phyloP scores from a whole-genome alignment of 371 early-diverging fungal genomes.

The Apophysomyces ossiformis region DNA sequence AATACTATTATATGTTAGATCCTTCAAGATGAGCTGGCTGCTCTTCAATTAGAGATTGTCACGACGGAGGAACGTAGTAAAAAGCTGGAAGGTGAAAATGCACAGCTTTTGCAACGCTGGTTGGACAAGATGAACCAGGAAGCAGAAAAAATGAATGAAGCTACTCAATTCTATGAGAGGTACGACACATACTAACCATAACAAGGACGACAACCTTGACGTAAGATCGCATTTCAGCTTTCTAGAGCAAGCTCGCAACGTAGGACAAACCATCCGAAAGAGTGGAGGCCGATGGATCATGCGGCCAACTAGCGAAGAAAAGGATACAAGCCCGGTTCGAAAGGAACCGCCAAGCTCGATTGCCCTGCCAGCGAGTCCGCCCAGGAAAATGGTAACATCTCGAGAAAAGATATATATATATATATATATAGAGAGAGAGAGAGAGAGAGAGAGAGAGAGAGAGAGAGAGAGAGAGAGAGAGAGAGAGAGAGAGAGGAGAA shows the following conservation, averaged over 20 bases:
- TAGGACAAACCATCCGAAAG: constrained; percentile 25
- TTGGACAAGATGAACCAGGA: constrained; percentile 92
- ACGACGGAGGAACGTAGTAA: constrained; percentile 83
- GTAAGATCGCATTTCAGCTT: constrained; percentile 14
- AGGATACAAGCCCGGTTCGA: neutral
- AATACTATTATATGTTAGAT: constrained; percentile 18
- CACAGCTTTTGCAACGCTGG: constrained; percentile 87
- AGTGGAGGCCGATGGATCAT: constrained; percentile 24
- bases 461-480: no score
- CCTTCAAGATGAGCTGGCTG: constrained; percentile 90
- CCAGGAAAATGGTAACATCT: constrained; percentile 26
- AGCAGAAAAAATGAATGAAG: constrained; percentile 93
- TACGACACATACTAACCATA: constrained; percentile 22
- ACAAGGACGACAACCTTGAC: neutral
- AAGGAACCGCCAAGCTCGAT: constrained; percentile 14
- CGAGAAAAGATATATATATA: no score
- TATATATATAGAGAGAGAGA: no score
- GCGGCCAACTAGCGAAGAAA: constrained; percentile 4
- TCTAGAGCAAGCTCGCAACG: constrained; percentile 37
- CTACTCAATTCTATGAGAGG: constrained; percentile 84
- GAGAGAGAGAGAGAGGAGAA: no score
- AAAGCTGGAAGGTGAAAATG: constrained; percentile 82
- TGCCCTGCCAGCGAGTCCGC: constrained; percentile 24
- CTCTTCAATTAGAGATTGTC: constrained; percentile 87
- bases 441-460: no score